Evolutionary conservation across 192 early-diverging fungal genomes (phyloP).

Genomic region (Coemansia sp.): DNA sequence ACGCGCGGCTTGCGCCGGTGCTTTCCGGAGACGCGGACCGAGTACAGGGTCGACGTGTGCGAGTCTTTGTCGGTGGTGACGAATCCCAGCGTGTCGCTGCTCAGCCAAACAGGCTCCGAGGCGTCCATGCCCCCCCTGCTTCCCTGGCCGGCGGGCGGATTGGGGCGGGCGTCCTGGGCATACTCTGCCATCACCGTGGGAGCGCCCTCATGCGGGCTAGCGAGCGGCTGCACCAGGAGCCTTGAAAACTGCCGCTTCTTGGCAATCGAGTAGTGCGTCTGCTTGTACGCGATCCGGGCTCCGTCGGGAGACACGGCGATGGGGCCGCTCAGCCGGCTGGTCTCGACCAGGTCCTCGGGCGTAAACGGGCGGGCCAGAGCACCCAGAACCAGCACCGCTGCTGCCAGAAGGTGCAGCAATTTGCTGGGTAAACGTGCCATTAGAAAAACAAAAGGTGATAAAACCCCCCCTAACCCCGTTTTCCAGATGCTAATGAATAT

Average conservation of each 20-base stretch:
- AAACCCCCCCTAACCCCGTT: too few relatives aligned
- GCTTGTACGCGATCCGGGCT: conserved; percentile 55
- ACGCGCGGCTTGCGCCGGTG: conserved; percentile 48
- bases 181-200: background rate
- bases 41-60: conserved; percentile 48
- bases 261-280: conserved; percentile 62
- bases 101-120: conserved; percentile 51
- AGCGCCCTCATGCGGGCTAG: background rate
- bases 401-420: conserved; percentile 18
- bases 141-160: conserved; percentile 8
- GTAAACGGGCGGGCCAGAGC: conserved; percentile 49
- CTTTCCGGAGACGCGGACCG: conserved; percentile 39
- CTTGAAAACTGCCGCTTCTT: conserved; percentile 55
- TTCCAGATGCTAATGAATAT: too few relatives aligned
- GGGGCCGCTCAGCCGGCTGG: conserved; percentile 56
- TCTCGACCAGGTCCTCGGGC: conserved; percentile 63
- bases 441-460: too few relatives aligned
- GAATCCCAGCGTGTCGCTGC: conserved; percentile 29
- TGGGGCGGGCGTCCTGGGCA: conserved; percentile 30
- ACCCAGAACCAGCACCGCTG: conserved; percentile 20
- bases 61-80: conserved; percentile 19
- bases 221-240: conserved; percentile 35
- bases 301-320: conserved; percentile 57
- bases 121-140: conserved; percentile 18
- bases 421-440: background rate